A percentile compares a stretch with the other conserved stretches of the same genome.
These are phyloP conservation scores for Plasmodium gonderi DNA, from an alignment of 169 alveolate species.

Conservation along the genomic window DNA sequence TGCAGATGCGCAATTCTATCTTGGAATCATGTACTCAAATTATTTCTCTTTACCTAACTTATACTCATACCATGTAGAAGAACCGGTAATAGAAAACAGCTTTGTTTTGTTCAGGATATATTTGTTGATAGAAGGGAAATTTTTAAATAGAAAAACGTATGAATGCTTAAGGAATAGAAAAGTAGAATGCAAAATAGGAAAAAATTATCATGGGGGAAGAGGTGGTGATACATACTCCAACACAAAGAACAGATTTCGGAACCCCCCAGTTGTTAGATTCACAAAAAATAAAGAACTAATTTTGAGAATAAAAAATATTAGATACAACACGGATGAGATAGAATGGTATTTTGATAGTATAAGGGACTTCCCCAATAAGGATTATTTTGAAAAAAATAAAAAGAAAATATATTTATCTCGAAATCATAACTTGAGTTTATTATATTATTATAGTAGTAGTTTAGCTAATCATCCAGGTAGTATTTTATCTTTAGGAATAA, in stretches of 20 bases:
- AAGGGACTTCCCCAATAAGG: conserved; percentile 17
- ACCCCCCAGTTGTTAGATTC: conserved; percentile 11
- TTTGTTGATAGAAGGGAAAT: not conserved
- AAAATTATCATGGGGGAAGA: not conserved
- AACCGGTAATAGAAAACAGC: conserved; percentile 16
- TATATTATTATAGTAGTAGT: conserved; percentile 64
- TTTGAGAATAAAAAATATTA: conserved; percentile 37
- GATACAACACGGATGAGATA: conserved; percentile 51
- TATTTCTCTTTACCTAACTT: conserved; percentile 61
- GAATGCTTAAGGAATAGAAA: not conserved
- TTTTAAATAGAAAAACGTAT: not conserved
- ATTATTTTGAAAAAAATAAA: not conserved
- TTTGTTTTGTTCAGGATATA: conserved; percentile 5
- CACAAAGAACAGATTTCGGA: not conserved
- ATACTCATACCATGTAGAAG: conserved; percentile 40
- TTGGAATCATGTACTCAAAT: conserved; percentile 62
- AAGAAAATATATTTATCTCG: not conserved
- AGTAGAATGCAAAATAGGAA: not conserved
- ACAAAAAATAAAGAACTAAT: conserved; percentile 9
- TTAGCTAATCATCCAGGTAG: conserved; percentile 69
- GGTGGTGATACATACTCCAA: not conserved
- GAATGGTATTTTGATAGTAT: conserved; percentile 19
- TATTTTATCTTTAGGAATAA: conserved; percentile 27
- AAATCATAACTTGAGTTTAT: conserved; percentile 45
- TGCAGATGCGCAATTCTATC: conserved; percentile 68